Evolutionary conservation across 2,329 filamentous ascomycete species (phyloP).

Genomic region (Nothophoma quercina): DNA sequence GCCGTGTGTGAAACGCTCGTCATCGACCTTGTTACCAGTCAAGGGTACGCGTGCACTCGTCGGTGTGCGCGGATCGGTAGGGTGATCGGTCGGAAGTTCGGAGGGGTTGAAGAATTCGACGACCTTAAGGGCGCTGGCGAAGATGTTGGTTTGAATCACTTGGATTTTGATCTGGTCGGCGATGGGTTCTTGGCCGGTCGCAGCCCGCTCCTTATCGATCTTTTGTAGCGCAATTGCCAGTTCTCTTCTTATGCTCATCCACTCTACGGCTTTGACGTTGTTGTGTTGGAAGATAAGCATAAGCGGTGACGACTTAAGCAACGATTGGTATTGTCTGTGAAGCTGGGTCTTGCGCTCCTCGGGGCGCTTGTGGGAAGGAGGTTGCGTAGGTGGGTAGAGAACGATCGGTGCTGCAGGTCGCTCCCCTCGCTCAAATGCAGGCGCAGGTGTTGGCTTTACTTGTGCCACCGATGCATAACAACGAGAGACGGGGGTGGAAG

Average conservation of each 20-base stretch:
- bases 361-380: constrained; percentile 84
- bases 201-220: constrained; percentile 75
- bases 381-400: constrained; percentile 72
- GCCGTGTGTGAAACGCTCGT: constrained; percentile 65
- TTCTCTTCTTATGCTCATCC: constrained; percentile 75
- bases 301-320: constrained; percentile 83
- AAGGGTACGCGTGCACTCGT: constrained; percentile 45
- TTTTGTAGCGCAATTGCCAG: constrained; percentile 67
- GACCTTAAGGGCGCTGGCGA: constrained; percentile 82
- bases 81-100: constrained; percentile 26
- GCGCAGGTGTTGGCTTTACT: constrained; percentile 60
- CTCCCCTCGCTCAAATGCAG: constrained; percentile 60
- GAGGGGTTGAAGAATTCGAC: constrained; percentile 76
- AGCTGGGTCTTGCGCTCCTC: constrained; percentile 92
- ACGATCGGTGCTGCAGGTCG: constrained; percentile 55
- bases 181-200: constrained; percentile 57
- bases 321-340: constrained; percentile 83
- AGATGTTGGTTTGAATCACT: constrained; percentile 87
- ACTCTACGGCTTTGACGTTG: constrained; percentile 77
- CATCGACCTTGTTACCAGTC: constrained; percentile 50
- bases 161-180: constrained; percentile 75
- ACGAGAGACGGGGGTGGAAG: constrained; percentile 40
- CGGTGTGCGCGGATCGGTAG: constrained; percentile 42
- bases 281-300: constrained; percentile 88
- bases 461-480: constrained; percentile 60